These are phyloP conservation scores for Acer yangbiense DNA, from an alignment of 345 rosid species.

Conservation along the genomic window DNA sequence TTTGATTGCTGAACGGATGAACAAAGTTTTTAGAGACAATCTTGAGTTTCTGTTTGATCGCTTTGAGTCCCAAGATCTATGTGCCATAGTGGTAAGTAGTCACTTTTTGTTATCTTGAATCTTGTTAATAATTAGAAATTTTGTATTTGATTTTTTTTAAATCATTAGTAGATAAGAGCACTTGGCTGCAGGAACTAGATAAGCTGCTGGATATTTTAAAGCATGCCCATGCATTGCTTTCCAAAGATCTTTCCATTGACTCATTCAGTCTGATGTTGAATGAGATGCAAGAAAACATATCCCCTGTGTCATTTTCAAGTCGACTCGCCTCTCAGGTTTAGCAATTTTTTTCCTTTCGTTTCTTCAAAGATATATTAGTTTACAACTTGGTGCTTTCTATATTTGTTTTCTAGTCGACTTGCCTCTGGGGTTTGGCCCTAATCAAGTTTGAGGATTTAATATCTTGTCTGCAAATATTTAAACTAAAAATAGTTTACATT, in stretches of 20 bases:
- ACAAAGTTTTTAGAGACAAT: constrained; percentile 93
- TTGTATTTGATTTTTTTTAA: background rate
- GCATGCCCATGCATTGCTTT: constrained; percentile 79
- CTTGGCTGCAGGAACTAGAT: constrained; percentile 79
- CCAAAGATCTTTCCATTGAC: constrained; percentile 80
- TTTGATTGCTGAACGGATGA: constrained; percentile 84
- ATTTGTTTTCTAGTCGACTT: background rate
- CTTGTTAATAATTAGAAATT: background rate
- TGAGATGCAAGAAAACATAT: constrained; percentile 95
- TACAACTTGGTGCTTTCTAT: background rate
- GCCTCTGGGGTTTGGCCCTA: background rate
- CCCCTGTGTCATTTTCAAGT: constrained; percentile 95
- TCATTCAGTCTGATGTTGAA: constrained; percentile 82
- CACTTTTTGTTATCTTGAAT: constrained; percentile 10
- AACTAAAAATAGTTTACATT: background rate
- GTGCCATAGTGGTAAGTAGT: constrained; percentile 81
- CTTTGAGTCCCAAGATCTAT: constrained; percentile 93
- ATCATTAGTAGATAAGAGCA: constrained; percentile 15
- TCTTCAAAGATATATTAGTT: constrained; percentile 1
- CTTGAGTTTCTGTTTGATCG: constrained; percentile 95
- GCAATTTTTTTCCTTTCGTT: constrained; percentile 12
- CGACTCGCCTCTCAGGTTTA: constrained; percentile 96
- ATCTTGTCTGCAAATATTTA: background rate
- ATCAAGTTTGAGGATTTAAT: background rate
- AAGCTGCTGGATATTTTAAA: constrained; percentile 74